Evolutionary conservation across 805 yeast genomes (phyloP).

Genomic region (Spathaspora passalidarum): DNA sequence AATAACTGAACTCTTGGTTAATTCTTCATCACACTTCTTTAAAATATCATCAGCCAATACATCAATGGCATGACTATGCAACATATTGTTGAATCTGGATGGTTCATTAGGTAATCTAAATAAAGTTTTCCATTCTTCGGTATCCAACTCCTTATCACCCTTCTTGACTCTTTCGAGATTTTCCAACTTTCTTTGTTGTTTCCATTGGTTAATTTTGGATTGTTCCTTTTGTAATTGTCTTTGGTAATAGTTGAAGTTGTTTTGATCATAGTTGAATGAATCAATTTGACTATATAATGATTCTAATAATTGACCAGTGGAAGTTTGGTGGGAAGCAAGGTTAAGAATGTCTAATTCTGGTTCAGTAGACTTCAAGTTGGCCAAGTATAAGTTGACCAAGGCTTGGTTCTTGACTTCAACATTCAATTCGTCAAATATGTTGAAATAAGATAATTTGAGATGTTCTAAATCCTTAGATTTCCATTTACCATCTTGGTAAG

Average conservation of each 20-base stretch:
- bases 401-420: conserved; percentile 64
- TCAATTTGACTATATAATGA: conserved; percentile 67
- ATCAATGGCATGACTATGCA: conserved; percentile 65
- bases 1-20: conserved; percentile 58
- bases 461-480: conserved; percentile 59
- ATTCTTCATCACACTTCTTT: conserved; percentile 64
- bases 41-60: conserved; percentile 70
- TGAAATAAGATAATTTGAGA: conserved; percentile 58
- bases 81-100: conserved; percentile 67
- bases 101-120: conserved; percentile 74
- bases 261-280: conserved; percentile 73
- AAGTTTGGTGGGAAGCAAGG: conserved; percentile 42
- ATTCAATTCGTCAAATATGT: conserved; percentile 71
- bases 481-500: conserved; percentile 58
- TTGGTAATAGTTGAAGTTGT: conserved; percentile 78
- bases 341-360: conserved; percentile 37
- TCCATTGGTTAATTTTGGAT: conserved; percentile 71
- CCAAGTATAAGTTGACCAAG: conserved; percentile 56
- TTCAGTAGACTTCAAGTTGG: conserved; percentile 13
- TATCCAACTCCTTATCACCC: conserved; percentile 54
- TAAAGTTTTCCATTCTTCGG: conserved; percentile 62
- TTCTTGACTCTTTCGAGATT: conserved; percentile 56
- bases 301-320: conserved; percentile 52
- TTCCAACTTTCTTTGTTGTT: conserved; percentile 63
- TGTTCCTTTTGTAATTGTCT: conserved; percentile 70